Evolutionary conservation across 2,329 filamentous ascomycete species (phyloP), one percentile per base, ranked within the genome.

Genomic region (Microdochium bolleyi): DNA sequence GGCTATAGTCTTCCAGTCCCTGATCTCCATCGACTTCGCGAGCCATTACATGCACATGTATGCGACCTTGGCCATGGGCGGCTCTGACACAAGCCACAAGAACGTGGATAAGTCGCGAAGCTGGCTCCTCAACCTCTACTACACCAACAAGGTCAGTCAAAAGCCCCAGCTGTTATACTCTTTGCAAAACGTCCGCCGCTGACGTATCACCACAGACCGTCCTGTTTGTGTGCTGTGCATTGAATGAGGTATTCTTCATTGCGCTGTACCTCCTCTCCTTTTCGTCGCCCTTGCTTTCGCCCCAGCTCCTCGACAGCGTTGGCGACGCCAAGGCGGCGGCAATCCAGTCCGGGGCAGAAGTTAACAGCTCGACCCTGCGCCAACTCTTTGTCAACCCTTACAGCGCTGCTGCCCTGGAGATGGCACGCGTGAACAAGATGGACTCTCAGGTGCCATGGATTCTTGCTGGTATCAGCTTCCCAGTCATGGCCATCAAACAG

Each of bases 31-130:
- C 62, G 94, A 99, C 71, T 80, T 99, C 58, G 88, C 94, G 25
- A 96, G 91, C 68, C 94, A 99, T 72, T 99, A 97, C 69, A 92
- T 97, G 78, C 94, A 99, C 75, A 99, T 99, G 94, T 97, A 95
- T 68, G 89, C 92, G 13, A 96, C 91, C 1, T 76, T 96, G 64
- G 85, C 86, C 58, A 94, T 96, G 83, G 90, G 88, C 52, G 90
- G 89, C 51, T 79, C 83, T 52, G 82, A 84, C 61, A 89, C 73
- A 58, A 86, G 91, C 74, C 94, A 99, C 76, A 99, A 99, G 83
- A 92, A 88, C 62, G 85, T 99, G 51, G 90, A 95, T 67, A 86
- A 88, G 71, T 88, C 82, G 67, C 79, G 91, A 68, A 96, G 89
- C 75, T 89, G 86, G 83, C 77, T 97, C 54, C 74, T 99, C 68